Evolutionary conservation across 2,329 filamentous ascomycete species (phyloP), one percentile per base, ranked within the genome.

Genomic region (Ceratocystis diversiconidia): DNA sequence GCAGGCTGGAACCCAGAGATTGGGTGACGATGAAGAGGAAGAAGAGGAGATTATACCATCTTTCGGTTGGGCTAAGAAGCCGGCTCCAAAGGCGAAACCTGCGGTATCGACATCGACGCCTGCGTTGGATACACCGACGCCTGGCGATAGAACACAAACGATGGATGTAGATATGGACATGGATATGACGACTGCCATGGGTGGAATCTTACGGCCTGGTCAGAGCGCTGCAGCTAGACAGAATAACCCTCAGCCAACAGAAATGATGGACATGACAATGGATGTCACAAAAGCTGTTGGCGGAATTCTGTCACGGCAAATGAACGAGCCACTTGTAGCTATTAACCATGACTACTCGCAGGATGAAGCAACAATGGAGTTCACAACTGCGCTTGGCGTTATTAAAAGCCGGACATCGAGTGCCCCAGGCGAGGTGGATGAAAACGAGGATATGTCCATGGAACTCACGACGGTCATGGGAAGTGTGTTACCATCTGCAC

Each of bases 191-290:
- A 75, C 73, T 55, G 78, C 79, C 7, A 75, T 84, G 57, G 83
- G 83, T 3, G 77, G 80, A n/a, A 85, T 68, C 44, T 15, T 65
- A 22, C 57, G 19, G 19, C 55, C 55, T 3, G 55, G 52, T 7
- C 52, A 57, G 52, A 22, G 28, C 17, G 17, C 55, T 17, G 55
- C 55, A n/a, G 17, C 55, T 2, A 30, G 28, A n/a, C 55, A 22
- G n/a, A 12, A 17, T 3, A 36, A 32, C 10, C n/a, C 44, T 15
- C 28, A 63, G 52, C 28, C 61, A 12, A 80, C 82, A 22, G 82
- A 84, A 69, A 89, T 91, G 43, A 86, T 95, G 80, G 89, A 92
- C 48, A 86, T 95, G 80, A 94, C 90, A 25, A 96, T 97, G 92
- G 92, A 97, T 70, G 89, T 96, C 6, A 96, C 92, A 1, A 85